Percentiles rank a stretch among this genome's conserved stretches.
These are phyloP conservation scores for Cercophora newfieldiana DNA, from an alignment of 495 filamentous ascomycete species.

Conservation along the genomic window DNA sequence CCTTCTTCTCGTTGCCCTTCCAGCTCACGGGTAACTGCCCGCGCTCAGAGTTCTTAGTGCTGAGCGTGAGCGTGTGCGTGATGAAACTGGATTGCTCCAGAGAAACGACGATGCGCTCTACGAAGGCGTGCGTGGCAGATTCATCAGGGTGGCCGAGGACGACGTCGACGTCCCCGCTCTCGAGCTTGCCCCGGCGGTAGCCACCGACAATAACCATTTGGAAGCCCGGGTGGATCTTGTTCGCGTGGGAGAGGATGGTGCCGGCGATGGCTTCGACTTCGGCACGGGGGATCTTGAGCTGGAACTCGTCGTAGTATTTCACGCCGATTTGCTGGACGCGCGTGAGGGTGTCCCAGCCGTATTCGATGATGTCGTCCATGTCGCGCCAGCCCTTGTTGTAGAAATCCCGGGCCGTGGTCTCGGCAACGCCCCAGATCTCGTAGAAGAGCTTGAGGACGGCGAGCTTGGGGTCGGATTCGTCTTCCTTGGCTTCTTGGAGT, in stretches of 20 bases:
- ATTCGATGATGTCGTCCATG: constrained; percentile 77
- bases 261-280: constrained; percentile 73
- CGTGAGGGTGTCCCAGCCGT: constrained; percentile 72
- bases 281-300: constrained; percentile 62
- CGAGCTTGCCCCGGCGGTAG: constrained; percentile 77
- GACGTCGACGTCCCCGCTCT: constrained; percentile 80
- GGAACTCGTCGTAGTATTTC: constrained; percentile 93
- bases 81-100: constrained; percentile 71
- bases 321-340: constrained; percentile 90
- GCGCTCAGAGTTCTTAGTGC: constrained; percentile 63
- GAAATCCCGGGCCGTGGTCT: constrained; percentile 78
- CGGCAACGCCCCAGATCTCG: constrained; percentile 87
- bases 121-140: constrained; percentile 60
- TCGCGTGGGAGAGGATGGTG: constrained; percentile 64
- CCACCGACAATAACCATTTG: constrained; percentile 79
- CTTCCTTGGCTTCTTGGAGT: constrained; percentile 61
- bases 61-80: constrained; percentile 77
- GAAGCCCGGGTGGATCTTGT: constrained; percentile 52
- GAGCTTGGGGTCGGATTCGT: constrained; percentile 65
- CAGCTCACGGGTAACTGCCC: constrained; percentile 64
- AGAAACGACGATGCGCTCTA: constrained; percentile 64
- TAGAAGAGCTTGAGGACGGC: constrained; percentile 67
- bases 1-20: constrained; percentile 42
- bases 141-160: constrained; percentile 79
- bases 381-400: constrained; percentile 75